These are phyloP conservation scores for Hirschioporus abietinus DNA, from an alignment of 768 basidiomycete genomes.

Conservation along the genomic window DNA sequence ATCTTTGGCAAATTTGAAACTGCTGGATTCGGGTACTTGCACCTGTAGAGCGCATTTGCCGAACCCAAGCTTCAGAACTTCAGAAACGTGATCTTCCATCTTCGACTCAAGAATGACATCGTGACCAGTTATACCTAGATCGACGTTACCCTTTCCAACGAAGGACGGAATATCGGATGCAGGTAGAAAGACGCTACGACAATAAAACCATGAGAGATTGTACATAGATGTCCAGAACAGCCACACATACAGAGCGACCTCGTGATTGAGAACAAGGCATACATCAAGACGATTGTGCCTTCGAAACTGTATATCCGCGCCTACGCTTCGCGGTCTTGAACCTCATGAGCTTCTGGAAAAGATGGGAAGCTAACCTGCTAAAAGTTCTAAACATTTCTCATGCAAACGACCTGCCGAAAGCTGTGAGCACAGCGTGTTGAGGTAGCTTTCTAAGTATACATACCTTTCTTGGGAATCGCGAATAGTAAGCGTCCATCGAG, in stretches of 20 bases:
- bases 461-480: conserved; percentile 97
- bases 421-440: too few relatives aligned
- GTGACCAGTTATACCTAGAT: conserved; percentile 96
- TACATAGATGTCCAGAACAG: background rate
- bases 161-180: conserved; percentile 97
- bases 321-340: conserved; percentile 30
- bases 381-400: conserved; percentile 82
- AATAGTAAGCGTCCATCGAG: conserved; percentile 86
- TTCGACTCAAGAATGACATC: conserved; percentile 91
- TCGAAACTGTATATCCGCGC: conserved; percentile 94
- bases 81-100: conserved; percentile 73
- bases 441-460: conserved; percentile 8
- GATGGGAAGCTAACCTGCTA: conserved; percentile 56
- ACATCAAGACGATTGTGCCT: conserved; percentile 86
- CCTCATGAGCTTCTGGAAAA: background rate
- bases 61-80: conserved; percentile 81
- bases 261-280: conserved; percentile 88
- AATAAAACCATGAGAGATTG: background rate
- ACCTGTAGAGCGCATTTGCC: conserved; percentile 89
- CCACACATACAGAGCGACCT: conserved; percentile 80
- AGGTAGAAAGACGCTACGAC: conserved; percentile 84
- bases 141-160: conserved; percentile 95
- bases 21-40: conserved; percentile 78
- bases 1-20: conserved; percentile 67
- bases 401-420: conserved; percentile 65